A percentile compares a stretch with the other conserved stretches of the same genome.
Evolutionary conservation across 352 stramenopile genomes (phyloP).

Genomic region (Elongisporangium undulatum): DNA sequence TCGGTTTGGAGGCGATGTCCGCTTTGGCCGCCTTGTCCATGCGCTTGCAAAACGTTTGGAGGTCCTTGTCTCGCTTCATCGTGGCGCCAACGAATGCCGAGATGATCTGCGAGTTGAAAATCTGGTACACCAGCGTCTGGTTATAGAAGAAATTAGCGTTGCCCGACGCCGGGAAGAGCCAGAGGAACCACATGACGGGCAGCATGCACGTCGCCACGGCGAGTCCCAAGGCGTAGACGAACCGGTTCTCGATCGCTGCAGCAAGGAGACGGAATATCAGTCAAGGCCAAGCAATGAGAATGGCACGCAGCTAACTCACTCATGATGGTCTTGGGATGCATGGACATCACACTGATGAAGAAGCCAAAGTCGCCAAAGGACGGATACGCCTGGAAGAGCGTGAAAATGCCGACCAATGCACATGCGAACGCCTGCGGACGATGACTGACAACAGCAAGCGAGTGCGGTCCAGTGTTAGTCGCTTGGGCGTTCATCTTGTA

Average conservation of each 20-base stretch:
- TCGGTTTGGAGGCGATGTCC: neutral
- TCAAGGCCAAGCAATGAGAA: neutral
- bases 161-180: conserved; percentile 76
- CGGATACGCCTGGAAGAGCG: conserved; percentile 78
- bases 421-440: conserved; percentile 68
- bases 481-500: neutral
- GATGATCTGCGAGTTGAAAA: conserved; percentile 77
- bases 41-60: conserved; percentile 45
- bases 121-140: conserved; percentile 84
- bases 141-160: conserved; percentile 91
- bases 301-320: conserved; percentile 20
- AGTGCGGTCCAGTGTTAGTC: neutral
- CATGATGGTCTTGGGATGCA: conserved; percentile 80
- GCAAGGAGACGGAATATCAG: neutral
- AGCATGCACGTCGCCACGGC: conserved; percentile 68
- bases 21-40: conserved; percentile 1
- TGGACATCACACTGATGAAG: conserved; percentile 53
- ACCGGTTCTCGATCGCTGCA: conserved; percentile 74
- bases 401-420: conserved; percentile 65
- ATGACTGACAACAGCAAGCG: conserved; percentile 22
- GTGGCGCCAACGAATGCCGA: conserved; percentile 70
- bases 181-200: conserved; percentile 86
- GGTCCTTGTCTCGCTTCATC: conserved; percentile 83
- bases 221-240: conserved; percentile 64
- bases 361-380: conserved; percentile 79